Evolutionary conservation across 352 stramenopile species (phyloP).

Genomic region (Phytophthora cryptogea): DNA sequence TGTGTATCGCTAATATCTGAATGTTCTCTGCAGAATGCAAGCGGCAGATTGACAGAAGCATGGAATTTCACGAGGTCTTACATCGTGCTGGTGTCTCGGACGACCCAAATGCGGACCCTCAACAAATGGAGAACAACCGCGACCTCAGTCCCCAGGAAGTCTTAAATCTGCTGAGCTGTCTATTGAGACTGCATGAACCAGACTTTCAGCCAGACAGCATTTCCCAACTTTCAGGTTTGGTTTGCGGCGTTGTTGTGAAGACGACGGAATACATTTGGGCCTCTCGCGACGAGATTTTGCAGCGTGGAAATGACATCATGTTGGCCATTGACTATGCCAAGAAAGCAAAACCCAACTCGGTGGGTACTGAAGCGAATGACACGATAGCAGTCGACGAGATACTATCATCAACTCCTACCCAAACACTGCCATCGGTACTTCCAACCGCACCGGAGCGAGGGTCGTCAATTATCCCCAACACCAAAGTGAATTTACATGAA

Average conservation of each 20-base stretch:
- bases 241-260: slow-evolving; percentile 19
- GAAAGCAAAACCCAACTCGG: background rate
- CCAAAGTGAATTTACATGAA: background rate
- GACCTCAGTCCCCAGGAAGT: slow-evolving; percentile 13
- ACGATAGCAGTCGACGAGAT: background rate
- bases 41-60: slow-evolving; percentile 10
- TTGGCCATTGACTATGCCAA: slow-evolving; percentile 3
- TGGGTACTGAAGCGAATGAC: background rate
- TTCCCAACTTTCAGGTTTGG: slow-evolving; percentile 22
- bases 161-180: slow-evolving; percentile 12
- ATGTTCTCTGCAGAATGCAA: slow-evolving; percentile 8
- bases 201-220: slow-evolving; percentile 22
- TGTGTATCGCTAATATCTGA: background rate
- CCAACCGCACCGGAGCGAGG: background rate
- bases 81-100: slow-evolving; percentile 1
- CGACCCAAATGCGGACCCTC: background rate
- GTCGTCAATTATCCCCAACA: background rate
- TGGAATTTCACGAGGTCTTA: slow-evolving; percentile 11
- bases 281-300: slow-evolving; percentile 16
- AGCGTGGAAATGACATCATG: slow-evolving; percentile 1
- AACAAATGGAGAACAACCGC: slow-evolving; percentile 13
- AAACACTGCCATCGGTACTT: background rate
- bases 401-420: background rate
- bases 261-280: slow-evolving; percentile 19
- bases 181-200: slow-evolving; percentile 14